Conservation (phyloP, 768 basidiomycete species). For the Lanmaoa rubissima region DNA sequence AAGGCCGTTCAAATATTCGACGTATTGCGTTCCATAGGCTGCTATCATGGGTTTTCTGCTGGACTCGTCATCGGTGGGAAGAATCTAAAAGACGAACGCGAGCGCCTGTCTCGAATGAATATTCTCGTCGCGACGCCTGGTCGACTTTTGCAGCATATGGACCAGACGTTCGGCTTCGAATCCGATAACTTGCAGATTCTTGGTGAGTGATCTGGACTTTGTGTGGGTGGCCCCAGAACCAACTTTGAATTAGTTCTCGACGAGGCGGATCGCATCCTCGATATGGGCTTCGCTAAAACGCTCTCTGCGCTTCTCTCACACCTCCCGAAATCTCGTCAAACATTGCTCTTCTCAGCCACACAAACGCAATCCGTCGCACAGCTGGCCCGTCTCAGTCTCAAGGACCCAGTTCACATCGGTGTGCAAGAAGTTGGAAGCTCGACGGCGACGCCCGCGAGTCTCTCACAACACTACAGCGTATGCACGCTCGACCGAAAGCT, state of each 20-base stretch:
- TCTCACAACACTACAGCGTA: constrained; percentile 88
- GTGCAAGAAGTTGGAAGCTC: constrained; percentile 46
- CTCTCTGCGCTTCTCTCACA: constrained; percentile 89
- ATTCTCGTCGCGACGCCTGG: constrained; percentile 98
- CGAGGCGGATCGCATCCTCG: constrained; percentile 94
- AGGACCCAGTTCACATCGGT: constrained; percentile 74
- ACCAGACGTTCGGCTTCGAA: constrained; percentile 95
- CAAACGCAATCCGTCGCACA: constrained; percentile 89
- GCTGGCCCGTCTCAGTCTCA: constrained; percentile 85
- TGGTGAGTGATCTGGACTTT: constrained; percentile 46
- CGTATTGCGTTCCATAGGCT: constrained; percentile 89
- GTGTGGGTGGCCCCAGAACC: background rate
- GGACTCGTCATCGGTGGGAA: constrained; percentile 97
- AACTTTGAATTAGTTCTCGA: constrained; percentile 66
- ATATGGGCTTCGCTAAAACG: constrained; percentile 92
- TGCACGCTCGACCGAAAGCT: constrained; percentile 85
- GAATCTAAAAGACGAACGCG: constrained; percentile 88
- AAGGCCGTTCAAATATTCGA: constrained; percentile 99
- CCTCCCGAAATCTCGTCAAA: constrained; percentile 89
- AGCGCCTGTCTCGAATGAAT: constrained; percentile 90
- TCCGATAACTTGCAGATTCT: constrained; percentile 88
- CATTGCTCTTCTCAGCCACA: constrained; percentile 94
- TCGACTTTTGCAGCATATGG: constrained; percentile 94
- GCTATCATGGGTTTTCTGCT: constrained; percentile 88
- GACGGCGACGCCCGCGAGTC: constrained; percentile 63